Evolutionary conservation across 2,329 filamentous ascomycete genomes (phyloP).

Genomic region (Pseudonectria foliicola): DNA sequence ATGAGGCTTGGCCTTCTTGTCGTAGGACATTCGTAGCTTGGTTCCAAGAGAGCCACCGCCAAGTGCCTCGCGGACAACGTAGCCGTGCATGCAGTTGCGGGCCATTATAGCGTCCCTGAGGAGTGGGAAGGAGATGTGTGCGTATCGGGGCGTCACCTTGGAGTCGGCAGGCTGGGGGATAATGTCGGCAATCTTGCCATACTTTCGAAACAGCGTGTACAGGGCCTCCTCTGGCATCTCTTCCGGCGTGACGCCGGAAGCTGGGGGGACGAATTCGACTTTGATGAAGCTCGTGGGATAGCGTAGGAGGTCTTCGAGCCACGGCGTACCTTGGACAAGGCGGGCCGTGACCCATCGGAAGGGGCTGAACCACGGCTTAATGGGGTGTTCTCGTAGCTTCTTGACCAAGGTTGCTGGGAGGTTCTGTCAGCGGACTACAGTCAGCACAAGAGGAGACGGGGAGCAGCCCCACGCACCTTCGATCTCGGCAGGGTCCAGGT

Average conservation of each 20-base stretch:
- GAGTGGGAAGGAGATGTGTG: conserved; percentile 67
- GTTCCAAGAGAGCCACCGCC: conserved; percentile 74
- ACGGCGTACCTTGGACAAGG: conserved; percentile 76
- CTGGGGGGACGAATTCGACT: conserved; percentile 75
- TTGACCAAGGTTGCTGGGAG: conserved; percentile 45
- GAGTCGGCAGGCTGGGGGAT: conserved; percentile 75
- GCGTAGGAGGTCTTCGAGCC: conserved; percentile 87
- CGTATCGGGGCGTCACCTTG: conserved; percentile 74
- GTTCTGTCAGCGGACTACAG: conserved; percentile 1
- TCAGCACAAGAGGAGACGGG: not conserved
- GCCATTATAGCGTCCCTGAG: conserved; percentile 78
- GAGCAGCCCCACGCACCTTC: conserved; percentile 28
- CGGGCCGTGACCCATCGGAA: conserved; percentile 63
- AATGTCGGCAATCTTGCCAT: conserved; percentile 87
- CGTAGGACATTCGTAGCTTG: conserved; percentile 73
- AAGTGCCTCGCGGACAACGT: conserved; percentile 57
- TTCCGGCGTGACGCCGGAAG: conserved; percentile 61
- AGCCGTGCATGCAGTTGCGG: conserved; percentile 86
- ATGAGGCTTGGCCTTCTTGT: conserved; percentile 67
- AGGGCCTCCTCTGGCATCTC: conserved; percentile 82
- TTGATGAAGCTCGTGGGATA: conserved; percentile 69
- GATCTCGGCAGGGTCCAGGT: conserved; percentile 32
- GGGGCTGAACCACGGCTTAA: conserved; percentile 88
- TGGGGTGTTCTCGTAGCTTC: conserved; percentile 59
- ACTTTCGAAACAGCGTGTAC: conserved; percentile 80